These are phyloP conservation scores for Suhomyces sp. DNA, from an alignment of 805 yeast genomes.

Conservation along the genomic window DNA sequence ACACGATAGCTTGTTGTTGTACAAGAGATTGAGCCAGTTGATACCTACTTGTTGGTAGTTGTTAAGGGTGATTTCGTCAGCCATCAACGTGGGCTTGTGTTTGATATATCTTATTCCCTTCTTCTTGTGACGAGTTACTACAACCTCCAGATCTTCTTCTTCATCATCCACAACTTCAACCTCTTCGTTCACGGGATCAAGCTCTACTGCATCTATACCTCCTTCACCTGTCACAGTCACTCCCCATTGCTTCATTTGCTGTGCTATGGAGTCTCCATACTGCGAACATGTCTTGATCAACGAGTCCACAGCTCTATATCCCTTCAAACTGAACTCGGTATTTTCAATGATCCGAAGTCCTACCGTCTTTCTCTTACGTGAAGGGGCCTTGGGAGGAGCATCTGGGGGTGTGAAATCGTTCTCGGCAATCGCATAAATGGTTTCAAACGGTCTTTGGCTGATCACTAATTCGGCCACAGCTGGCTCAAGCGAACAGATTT, in stretches of 20 bases:
- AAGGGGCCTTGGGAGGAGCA: constrained; percentile 22
- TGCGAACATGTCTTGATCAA: constrained; percentile 78
- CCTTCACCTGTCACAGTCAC: constrained; percentile 69
- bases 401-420: constrained; percentile 46
- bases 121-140: constrained; percentile 17
- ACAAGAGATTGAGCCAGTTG: constrained; percentile 85
- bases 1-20: constrained; percentile 78
- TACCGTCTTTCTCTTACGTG: constrained; percentile 44
- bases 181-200: constrained; percentile 32
- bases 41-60: constrained; percentile 96
- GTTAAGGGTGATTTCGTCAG: constrained; percentile 66
- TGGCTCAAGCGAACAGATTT: constrained; percentile 70
- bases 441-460: constrained; percentile 64
- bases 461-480: constrained; percentile 62
- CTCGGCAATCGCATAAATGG: constrained; percentile 57
- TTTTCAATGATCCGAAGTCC: constrained; percentile 76
- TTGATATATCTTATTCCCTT: constrained; percentile 48
- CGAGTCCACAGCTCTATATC: constrained; percentile 94
- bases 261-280: constrained; percentile 67
- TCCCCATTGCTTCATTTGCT: constrained; percentile 84
- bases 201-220: constrained; percentile 62
- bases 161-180: constrained; percentile 21
- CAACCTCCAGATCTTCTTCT: constrained; percentile 36
- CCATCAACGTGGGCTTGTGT: constrained; percentile 67
- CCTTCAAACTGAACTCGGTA: constrained; percentile 67